Conservation (phyloP, 2,329 filamentous ascomycete species). For the Penicillium sp. region DNA sequence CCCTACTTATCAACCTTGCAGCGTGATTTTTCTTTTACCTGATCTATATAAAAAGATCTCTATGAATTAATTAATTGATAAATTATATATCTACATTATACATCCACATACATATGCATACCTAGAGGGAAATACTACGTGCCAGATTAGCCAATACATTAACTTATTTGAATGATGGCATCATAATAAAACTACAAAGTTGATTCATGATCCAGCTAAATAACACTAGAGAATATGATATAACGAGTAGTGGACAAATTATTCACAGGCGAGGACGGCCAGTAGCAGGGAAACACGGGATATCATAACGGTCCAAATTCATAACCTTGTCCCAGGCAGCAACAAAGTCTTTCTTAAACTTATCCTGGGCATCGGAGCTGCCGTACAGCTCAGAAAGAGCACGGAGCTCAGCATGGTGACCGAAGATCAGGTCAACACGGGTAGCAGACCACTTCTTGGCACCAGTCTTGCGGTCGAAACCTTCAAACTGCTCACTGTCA, state of each 20-base stretch:
- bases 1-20: too few species aligned
- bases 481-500: conserved; percentile 61
- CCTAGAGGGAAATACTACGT: too few species aligned
- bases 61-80: too few species aligned
- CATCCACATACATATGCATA: too few species aligned
- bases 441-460: conserved; percentile 68
- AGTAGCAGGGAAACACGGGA: conserved; percentile 29
- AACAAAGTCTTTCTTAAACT: conserved; percentile 71
- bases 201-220: background rate
- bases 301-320: conserved; percentile 70
- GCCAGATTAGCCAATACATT: background rate
- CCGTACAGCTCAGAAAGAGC: conserved; percentile 71
- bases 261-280: conserved; percentile 23
- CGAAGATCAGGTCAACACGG: conserved; percentile 69
- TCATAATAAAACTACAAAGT: background rate
- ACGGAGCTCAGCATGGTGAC: conserved; percentile 71
- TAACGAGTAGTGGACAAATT: background rate
- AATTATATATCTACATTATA: too few species aligned
- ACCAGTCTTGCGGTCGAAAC: conserved; percentile 64
- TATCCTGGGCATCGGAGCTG: conserved; percentile 57
- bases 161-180: background rate
- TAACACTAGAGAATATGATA: background rate
- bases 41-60: too few species aligned
- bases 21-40: too few species aligned
- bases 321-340: conserved; percentile 72